Base-by-base conservation (phyloP, 2,329 filamentous ascomycete species). In the Alternaria arbusti region DNA sequence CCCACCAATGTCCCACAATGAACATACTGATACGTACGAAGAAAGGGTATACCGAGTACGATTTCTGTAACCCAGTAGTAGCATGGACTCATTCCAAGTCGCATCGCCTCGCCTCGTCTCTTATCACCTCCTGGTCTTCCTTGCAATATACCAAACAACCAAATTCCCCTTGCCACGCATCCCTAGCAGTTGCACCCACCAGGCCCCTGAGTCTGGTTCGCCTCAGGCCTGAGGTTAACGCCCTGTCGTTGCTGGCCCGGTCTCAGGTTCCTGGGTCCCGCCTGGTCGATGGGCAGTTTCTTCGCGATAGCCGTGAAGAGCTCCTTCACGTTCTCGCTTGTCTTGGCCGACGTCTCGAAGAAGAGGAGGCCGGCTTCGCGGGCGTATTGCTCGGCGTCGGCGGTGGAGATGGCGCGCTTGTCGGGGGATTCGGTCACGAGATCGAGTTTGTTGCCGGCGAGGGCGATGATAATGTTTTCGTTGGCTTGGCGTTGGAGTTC, bases 321-420 rank as follows among this genome's bases (percentile, higher is more conserved):
- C 73, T 98, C 96, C 76, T 90, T 89, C 59, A 99, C 96, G 75
- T 99, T 99, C 83, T 97, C 94, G 61, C 94, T 91, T 40, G 95
- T 97, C 87, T 99, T 99, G 70, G 96, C 96, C 11, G 94, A 97
- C 4, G 96, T 99, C 82, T 99, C 96, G 81, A 99, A 99, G 86
- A 99, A 99, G 57, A 99, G 87, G 6, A 99, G 88, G 45, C 93
- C 93, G 54, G 95, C 94, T 83, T 99, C 96, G 71, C 90, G 90
- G 57, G 96, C 94, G 79, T 99, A 99, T 58, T 94, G 93, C 82
- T 97, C 94, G 70, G 96, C 96, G 74, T 99, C 96, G 71, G 91
- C 91, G 22, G 92, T 91, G 65, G 90, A 80, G 66, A 99, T 96
- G 45, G 94, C 96, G 77, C 96, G 91, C 88, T 98, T 98, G 81